Base-by-base conservation (phyloP, 805 yeast species). In the Saccharomyces cerevisiae region DNA sequence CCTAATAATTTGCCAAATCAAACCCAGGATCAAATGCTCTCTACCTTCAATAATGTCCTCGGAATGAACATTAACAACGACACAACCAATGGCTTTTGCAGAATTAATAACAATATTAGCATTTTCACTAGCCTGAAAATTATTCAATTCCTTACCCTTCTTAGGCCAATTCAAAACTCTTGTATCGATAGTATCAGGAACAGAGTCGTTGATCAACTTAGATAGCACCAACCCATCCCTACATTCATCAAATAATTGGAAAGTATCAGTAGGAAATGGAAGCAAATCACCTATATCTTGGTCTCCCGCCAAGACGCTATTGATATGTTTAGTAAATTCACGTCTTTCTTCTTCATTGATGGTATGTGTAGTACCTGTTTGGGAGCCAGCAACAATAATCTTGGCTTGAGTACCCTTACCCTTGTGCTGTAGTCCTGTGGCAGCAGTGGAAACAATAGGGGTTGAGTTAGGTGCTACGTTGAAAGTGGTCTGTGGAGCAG, bases 71-170 rank as follows among this genome's bases (percentile, higher is more conserved):
- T 94, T 94, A 51, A 94, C 98, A 50, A 94, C 98, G 55, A 94
- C 87, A 78, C 97, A 92, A 22, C 99, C 99, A 73, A 94, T 94
- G 52, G 98, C 99, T 75, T 94, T 94, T 30, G 99, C 99, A 2
- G 99, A 94, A 72, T 94, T 94, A 73, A 94, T 89, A 41, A 94
- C 98, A 61, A 94, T 91, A 73, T 94, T 94, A 52, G 98, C 97
- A 73, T 94, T 94, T 75, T 94, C 99, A 60, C 87, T 81, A 84
- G 95, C 92, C 60, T 91, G 94, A 78, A 94, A 94, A 68, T 89
- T 89, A 77, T 94, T 94, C 69, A 94, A 79, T 17, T 80, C 73
- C 73, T 89, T 91, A 56, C 86, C 87, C 61, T 79, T 79, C 70
- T 85, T 87, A 27, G 98, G 95, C 70, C 84, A 76, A 72, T 94